Evolutionary conservation across 306 rosid genomes (phyloP), one percentile per base, ranked within the genome.

Genomic region (Ormosia emarginata): DNA sequence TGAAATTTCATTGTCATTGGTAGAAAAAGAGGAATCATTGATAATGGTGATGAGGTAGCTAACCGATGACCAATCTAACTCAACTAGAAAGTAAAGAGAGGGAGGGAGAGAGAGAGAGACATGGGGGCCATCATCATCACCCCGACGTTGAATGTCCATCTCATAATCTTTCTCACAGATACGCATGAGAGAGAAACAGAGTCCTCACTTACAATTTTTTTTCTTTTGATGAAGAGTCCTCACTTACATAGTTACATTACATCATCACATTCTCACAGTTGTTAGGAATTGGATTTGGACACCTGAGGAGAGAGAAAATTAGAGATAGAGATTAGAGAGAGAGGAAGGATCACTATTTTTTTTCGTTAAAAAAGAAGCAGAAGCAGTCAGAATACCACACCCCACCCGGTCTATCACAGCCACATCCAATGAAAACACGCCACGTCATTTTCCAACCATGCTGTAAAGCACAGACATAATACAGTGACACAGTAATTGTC

Each of bases 401-500:
- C 29, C 53, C 6, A 30, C 30, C 61, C 66, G 49, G 85, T 65
- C 40, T 71, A 58, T 36, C 64, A 61, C 44, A 30, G 52, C 36
- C 36, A 46, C 12, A 3, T 11, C 83, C 90, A 87, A 87, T 83
- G 46, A 75, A 1, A 34, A 7, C 32, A 4, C 10, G 77, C 69
- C 94, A 91, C 87, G 67, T 88, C 85, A 85, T 8, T 53, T n/a
- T 3, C 37, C 41, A 68, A 68, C 62, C 8, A 13, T 12, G 43
- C 86, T 85, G 89, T 83, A 86, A 88, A 85, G 84, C 59, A 30
- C 72, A 73, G 72, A 40, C 77, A n/a, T 34, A 46, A 36, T 14
- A 73, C 39, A 61, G 69, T 86, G 77, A 65, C 79, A 71, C 79
- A 49, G 81, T 71, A 74, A 59, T 71, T 68, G 67, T 71, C 12